Evolutionary conservation across 257 asterid genomes (phyloP), one percentile per base, ranked within the genome.

Genomic region (Nemophila menziesii): DNA sequence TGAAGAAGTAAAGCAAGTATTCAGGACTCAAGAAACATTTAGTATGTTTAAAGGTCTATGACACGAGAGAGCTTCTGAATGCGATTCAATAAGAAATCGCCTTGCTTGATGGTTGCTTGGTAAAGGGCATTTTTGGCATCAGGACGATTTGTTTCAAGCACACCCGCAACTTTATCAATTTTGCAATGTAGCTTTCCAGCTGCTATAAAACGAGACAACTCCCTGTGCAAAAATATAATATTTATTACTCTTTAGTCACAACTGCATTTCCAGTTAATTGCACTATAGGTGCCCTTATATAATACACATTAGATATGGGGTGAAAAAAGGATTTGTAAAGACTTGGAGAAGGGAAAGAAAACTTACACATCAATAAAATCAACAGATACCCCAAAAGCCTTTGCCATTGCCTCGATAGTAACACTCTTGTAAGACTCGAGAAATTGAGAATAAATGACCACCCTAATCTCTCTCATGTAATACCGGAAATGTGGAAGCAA

Each of bases 1-100:
- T n/a, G n/a, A n/a, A n/a, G n/a, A n/a, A n/a, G n/a, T n/a, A n/a
- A n/a, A n/a, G n/a, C n/a, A n/a, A n/a, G n/a, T n/a, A n/a, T n/a
- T n/a, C n/a, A n/a, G n/a, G n/a, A n/a, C n/a, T n/a, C 36, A 29
- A 2, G 12, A 36, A 14, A 7, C 10, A n/a, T 12, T 36, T 8
- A 4, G 11, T n/a, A n/a, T 17, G 21, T 51, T 81, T 63, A 86
- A 45, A 86, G 85, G 77, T 86, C 96, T 44, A 86, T 86, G 13
- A 86, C 96, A 20, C 93, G 96, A 6, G 96, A 86, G 34, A 86
- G 71, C 80, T 86, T 81, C 74, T 86, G 96, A 34, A 86, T 78
- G 21, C 96, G 86, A 61, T 86, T 86, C 80, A 86, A 60, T 48
- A 86, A 61, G 81, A 81, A 79, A 70, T 86, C 96, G 10, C 96